phyloP scores from a whole-genome alignment of 768 basidiomycete genomes.

The Suillus bovinus region DNA sequence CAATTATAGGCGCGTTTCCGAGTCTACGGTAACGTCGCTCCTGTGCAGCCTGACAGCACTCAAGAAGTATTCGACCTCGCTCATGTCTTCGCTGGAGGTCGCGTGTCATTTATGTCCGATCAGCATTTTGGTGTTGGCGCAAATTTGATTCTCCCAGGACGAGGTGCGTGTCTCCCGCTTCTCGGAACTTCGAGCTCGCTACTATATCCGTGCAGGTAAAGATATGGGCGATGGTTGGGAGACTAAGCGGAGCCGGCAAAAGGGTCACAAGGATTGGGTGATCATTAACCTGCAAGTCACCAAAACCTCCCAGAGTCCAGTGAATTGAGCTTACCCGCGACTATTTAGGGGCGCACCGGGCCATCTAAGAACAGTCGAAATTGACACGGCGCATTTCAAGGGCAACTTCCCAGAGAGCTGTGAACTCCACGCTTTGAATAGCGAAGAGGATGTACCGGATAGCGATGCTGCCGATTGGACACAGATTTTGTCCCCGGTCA shows the following conservation, averaged over 20 bases:
- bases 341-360: conserved; percentile 67
- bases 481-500: conserved; percentile 69
- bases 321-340: conserved; percentile 1
- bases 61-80: conserved; percentile 76
- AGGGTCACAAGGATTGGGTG: conserved; percentile 89
- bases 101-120: conserved; percentile 83
- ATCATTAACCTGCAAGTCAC: conserved; percentile 79
- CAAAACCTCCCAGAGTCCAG: conserved; percentile 3
- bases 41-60: conserved; percentile 55
- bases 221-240: conserved; percentile 99
- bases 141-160: conserved; percentile 88
- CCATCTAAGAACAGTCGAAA: conserved; percentile 72
- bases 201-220: conserved; percentile 44
- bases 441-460: conserved; percentile 38
- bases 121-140: conserved; percentile 94
- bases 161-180: conserved; percentile 47
- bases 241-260: conserved; percentile 81
- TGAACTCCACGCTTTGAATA: conserved; percentile 64
- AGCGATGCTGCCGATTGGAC: conserved; percentile 57
- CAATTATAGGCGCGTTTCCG: conserved; percentile 81
- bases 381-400: conserved; percentile 95
- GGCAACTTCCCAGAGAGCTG: conserved; percentile 94
- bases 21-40: conserved; percentile 79
- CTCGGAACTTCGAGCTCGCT: not conserved
- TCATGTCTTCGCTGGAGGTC: conserved; percentile 87